Base-by-base conservation (phyloP, 331 rosid species). In the Malus hybrid region DNA sequence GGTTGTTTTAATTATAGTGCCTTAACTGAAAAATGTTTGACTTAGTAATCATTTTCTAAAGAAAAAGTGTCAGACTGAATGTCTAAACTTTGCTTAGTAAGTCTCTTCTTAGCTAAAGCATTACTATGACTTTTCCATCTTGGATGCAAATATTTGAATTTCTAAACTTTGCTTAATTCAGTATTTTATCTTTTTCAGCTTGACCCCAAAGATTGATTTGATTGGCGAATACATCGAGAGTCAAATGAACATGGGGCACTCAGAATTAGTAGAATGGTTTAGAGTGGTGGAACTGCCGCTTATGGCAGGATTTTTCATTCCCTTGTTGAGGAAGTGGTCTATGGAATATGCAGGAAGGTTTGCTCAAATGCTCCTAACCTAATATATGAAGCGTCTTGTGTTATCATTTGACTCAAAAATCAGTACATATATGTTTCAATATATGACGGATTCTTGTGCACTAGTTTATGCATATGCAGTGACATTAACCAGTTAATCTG, bases 301-400 rank as follows among this genome's bases (percentile, higher is more conserved):
- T 18, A 73, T 88, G 57, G 82, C 84, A n/a, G 84, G 83, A 74
- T 87, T 80, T 81, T 85, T 90, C 77, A 22, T 62, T 80, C 90
- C 93, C 70, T 82, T 87, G 83, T 81, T 88, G 28, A 87, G 83
- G 66, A 83, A 84, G 78, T 88, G 89, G 92, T 85, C 96, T 36
- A 63, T 81, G 90, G 89, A 90, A 63, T 90, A 90, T 76, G 92
- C 93, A 16, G 93, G 96, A 88, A 88, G 96, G 93, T 88, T 82
- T 73, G 92, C 72, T 77, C 82, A 50, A 57, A 79, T 80, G 61
- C 34, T 74, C 75, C 61, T 62, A 57, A 64, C 72, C 63, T 70
- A 69, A 75, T 30, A 69, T 70, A 72, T 75, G 48, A 57, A 39
- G 36, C 26, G 1, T 70, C 65, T 81, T 58, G 58, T 70, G 57